Conservation (phyloP, 257 asterid genomes). For the Nicotiana undulata region DNA sequence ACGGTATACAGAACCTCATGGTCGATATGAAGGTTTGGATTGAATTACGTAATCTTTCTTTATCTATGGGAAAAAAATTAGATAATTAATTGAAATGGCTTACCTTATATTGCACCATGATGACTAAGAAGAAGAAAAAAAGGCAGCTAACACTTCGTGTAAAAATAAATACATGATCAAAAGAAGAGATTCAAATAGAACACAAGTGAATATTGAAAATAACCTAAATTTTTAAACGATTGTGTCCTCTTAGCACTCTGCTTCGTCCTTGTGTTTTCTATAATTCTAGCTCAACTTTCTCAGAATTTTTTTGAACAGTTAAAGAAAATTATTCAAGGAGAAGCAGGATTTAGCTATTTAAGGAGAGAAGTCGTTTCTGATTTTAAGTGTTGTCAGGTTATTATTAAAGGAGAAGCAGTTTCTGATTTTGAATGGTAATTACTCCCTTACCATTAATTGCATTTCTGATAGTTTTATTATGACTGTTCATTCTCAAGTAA, state of each 20-base stretch:
- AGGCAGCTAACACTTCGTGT: neutral
- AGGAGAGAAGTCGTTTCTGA: too few species aligned
- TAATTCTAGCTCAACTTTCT: neutral
- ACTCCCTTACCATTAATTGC: neutral
- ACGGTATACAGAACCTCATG: neutral
- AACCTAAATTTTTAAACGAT: neutral
- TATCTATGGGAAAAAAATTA: neutral
- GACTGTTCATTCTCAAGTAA: too few species aligned
- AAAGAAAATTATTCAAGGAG: too few species aligned
- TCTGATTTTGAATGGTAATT: neutral
- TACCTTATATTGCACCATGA: neutral
- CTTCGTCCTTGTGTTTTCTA: too few species aligned
- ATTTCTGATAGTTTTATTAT: neutral
- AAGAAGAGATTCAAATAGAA: neutral
- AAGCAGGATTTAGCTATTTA: too few species aligned
- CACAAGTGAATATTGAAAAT: neutral
- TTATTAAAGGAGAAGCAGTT: too few species aligned
- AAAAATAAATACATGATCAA: neutral
- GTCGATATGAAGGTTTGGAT: too few species aligned
- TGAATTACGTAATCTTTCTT: neutral
- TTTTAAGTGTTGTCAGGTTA: too few species aligned
- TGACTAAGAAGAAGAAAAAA: neutral
- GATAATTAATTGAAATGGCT: neutral
- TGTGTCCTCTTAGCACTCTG: neutral
- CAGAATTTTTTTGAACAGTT: too few species aligned